Conservation (phyloP, 177 flowering plant species). For the Vitis hybrid region DNA sequence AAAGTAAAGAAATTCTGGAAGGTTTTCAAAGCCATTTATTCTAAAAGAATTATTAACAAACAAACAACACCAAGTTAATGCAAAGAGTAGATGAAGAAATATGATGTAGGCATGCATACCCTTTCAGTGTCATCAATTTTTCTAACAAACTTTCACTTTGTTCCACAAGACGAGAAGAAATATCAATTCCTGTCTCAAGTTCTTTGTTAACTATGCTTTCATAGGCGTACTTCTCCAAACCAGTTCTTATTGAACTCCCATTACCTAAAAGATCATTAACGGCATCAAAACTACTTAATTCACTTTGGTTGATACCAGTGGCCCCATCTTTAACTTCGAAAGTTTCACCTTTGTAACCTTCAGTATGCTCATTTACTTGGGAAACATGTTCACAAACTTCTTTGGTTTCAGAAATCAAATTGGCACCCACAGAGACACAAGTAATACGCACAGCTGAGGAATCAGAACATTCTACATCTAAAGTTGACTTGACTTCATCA, state of each 20-base stretch:
- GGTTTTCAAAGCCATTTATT: not conserved
- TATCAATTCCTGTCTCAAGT: slow-evolving; percentile 17
- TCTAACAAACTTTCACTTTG: slow-evolving; percentile 53
- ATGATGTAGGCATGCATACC: slow-evolving; percentile 29
- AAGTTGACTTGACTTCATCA: slow-evolving; percentile 17
- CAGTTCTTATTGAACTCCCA: slow-evolving; percentile 9
- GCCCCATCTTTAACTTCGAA: slow-evolving; percentile 8
- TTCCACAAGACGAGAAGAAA: slow-evolving; percentile 38
- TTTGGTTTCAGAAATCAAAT: slow-evolving; percentile 12
- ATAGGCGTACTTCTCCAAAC: slow-evolving; percentile 2
- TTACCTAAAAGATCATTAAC: slow-evolving; percentile 10
- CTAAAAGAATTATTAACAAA: not conserved
- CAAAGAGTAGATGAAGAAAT: not conserved
- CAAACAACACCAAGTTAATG: not conserved
- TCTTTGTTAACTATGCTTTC: slow-evolving; percentile 13
- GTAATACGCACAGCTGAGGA: slow-evolving; percentile 7
- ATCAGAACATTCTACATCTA: slow-evolving; percentile 15
- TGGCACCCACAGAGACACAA: slow-evolving; percentile 14
- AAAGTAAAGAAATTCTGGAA: not conserved
- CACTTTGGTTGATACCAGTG: slow-evolving; percentile 13
- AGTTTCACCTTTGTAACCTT: slow-evolving; percentile 9
- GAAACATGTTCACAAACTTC: slow-evolving; percentile 15
- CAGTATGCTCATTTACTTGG: slow-evolving; percentile 12
- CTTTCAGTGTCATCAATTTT: slow-evolving; percentile 45
- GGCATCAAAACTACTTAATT: slow-evolving; percentile 9